Percentiles rank a stretch among this genome's conserved stretches.
Evolutionary conservation across 2,329 filamentous ascomycete genomes (phyloP).

Genomic region (Fusarium sp.): DNA sequence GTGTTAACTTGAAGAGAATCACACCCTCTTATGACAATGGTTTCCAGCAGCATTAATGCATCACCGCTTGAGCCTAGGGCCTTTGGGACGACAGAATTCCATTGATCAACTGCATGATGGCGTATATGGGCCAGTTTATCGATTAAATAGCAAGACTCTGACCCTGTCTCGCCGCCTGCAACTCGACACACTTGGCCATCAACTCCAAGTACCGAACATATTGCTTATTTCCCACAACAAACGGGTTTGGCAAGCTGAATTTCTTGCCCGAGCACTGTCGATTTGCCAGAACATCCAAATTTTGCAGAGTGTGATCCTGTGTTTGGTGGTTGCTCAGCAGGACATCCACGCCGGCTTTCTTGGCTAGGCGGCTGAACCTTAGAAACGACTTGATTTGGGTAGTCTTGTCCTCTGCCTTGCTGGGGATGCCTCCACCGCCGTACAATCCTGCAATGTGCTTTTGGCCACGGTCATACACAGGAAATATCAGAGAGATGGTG

Average conservation of each 20-base stretch:
- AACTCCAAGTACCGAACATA: slow-evolving; percentile 25
- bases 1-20: too few relatives aligned
- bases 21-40: too few relatives aligned
- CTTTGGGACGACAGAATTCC: too few relatives aligned
- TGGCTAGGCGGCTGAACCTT: slow-evolving; percentile 18
- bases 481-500: slow-evolving; percentile 38
- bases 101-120: too few relatives aligned
- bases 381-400: slow-evolving; percentile 37
- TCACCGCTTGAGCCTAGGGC: too few relatives aligned
- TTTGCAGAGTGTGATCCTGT: slow-evolving; percentile 36
- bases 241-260: slow-evolving; percentile 25
- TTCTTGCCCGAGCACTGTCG: slow-evolving; percentile 11
- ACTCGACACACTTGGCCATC: slow-evolving; percentile 28
- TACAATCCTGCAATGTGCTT: slow-evolving; percentile 40
- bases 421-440: slow-evolving; percentile 38
- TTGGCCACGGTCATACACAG: slow-evolving; percentile 32
- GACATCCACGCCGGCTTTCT: slow-evolving; percentile 27
- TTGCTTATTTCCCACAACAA: slow-evolving; percentile 24
- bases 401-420: slow-evolving; percentile 26
- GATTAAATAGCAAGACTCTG: neutral
- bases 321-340: slow-evolving; percentile 39
- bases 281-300: slow-evolving; percentile 26
- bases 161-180: slow-evolving; percentile 5
- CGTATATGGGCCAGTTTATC: neutral
- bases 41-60: too few relatives aligned